These are phyloP conservation scores for Cotoneaster glaucophyllus DNA, from an alignment of 306 rosid genomes.

Conservation along the genomic window DNA sequence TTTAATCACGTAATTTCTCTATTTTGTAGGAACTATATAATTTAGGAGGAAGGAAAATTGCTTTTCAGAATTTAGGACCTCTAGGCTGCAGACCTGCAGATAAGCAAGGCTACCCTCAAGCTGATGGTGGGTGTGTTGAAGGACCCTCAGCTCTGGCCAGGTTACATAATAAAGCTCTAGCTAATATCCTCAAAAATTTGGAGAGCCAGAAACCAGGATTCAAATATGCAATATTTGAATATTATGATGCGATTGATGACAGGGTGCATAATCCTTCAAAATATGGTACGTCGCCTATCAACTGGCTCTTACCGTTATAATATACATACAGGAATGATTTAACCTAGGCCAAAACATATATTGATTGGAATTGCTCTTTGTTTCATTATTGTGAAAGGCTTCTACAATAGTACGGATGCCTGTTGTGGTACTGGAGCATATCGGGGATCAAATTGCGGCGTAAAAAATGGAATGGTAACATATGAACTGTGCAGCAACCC, in stretches of 20 bases:
- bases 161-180: conserved; percentile 32
- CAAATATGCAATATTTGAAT: conserved; percentile 31
- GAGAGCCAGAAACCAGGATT: conserved; percentile 35
- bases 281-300: conserved; percentile 30
- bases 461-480: not conserved
- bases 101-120: not conserved
- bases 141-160: conserved; percentile 11
- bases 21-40: conserved; percentile 30
- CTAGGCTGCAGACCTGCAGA: conserved; percentile 24
- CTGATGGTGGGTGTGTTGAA: not conserved
- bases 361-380: too few relatives aligned
- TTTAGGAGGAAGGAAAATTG: conserved; percentile 51
- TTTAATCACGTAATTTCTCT: not conserved
- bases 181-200: conserved; percentile 22
- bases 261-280: conserved; percentile 33
- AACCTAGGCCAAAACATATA: too few relatives aligned
- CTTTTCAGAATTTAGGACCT: conserved; percentile 24
- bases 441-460: not conserved
- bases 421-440: too few relatives aligned
- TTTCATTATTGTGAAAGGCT: not conserved
- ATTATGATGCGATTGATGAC: not conserved
- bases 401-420: not conserved
- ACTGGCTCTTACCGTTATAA: too few relatives aligned
- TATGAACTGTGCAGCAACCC: conserved; percentile 24
- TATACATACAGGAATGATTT: too few relatives aligned